phyloP scores from a whole-genome alignment of 768 basidiomycete species.

The Russula dissimulans region DNA sequence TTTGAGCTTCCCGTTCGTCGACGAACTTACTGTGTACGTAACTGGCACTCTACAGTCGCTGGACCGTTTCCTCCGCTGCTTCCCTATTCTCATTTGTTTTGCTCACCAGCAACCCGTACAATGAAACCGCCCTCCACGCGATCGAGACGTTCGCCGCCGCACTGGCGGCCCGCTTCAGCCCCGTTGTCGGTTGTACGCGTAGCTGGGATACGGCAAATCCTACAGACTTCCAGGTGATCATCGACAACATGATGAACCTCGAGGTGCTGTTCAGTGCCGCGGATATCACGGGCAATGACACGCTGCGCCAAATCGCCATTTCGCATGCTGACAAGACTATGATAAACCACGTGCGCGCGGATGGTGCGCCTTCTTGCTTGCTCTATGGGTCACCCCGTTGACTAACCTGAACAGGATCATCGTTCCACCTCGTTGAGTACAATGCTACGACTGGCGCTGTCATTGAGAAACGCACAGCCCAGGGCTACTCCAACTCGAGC shows the following conservation, averaged over 20 bases:
- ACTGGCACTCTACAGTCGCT: background rate
- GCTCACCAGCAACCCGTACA: slow-evolving; percentile 42
- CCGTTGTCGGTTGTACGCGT: slow-evolving; percentile 57
- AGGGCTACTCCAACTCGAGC: slow-evolving; percentile 53
- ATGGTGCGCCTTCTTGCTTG: slow-evolving; percentile 34
- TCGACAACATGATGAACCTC: slow-evolving; percentile 73
- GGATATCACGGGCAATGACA: slow-evolving; percentile 49
- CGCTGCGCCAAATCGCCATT: slow-evolving; percentile 49
- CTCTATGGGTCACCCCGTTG: background rate
- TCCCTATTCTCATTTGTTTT: background rate
- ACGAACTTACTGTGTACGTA: slow-evolving; percentile 51
- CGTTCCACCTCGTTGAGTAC: slow-evolving; percentile 54
- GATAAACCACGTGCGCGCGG: slow-evolving; percentile 53
- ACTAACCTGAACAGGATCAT: slow-evolving; percentile 22
- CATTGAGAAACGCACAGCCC: slow-evolving; percentile 45
- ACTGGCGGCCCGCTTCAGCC: slow-evolving; percentile 49
- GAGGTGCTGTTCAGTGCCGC: slow-evolving; percentile 32
- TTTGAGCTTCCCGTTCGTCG: slow-evolving; percentile 57
- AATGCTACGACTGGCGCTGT: slow-evolving; percentile 55
- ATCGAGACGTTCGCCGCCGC: slow-evolving; percentile 49
- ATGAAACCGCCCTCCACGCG: slow-evolving; percentile 45
- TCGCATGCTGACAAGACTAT: slow-evolving; percentile 60
- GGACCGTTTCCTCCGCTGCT: background rate
- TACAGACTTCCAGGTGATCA: slow-evolving; percentile 59
- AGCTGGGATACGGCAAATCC: slow-evolving; percentile 57